These are phyloP conservation scores for Raffaelea albimanens DNA, from an alignment of 2,329 filamentous ascomycete species.

Conservation along the genomic window DNA sequence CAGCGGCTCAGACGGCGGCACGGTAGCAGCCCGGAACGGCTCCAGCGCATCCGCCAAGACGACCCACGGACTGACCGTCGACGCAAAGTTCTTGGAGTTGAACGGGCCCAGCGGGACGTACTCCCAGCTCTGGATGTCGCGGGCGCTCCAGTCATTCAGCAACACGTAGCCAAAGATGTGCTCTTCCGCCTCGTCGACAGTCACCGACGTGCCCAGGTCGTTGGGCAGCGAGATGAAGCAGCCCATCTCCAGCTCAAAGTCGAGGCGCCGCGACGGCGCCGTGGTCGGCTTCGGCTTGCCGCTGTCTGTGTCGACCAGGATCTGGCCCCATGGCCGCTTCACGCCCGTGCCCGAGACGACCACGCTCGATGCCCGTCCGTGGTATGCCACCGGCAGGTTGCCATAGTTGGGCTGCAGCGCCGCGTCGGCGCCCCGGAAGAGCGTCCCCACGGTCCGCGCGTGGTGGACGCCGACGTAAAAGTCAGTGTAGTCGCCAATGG, in stretches of 20 bases:
- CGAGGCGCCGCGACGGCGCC: slow-evolving; percentile 55
- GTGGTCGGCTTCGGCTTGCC: slow-evolving; percentile 51
- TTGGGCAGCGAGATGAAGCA: slow-evolving; percentile 62
- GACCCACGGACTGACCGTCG: slow-evolving; percentile 70
- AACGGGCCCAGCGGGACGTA: slow-evolving; percentile 76
- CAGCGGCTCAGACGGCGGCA: slow-evolving; percentile 23
- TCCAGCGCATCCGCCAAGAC: slow-evolving; percentile 68
- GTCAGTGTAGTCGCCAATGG: slow-evolving; percentile 75
- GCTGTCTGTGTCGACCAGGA: slow-evolving; percentile 55
- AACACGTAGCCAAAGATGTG: slow-evolving; percentile 72
- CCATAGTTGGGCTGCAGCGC: slow-evolving; percentile 75
- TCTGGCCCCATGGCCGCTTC: slow-evolving; percentile 65
- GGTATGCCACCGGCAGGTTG: slow-evolving; percentile 73
- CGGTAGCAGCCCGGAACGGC: slow-evolving; percentile 28
- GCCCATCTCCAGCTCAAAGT: slow-evolving; percentile 74
- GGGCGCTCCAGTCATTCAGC: slow-evolving; percentile 80
- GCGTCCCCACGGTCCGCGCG: slow-evolving; percentile 55
- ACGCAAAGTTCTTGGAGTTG: slow-evolving; percentile 76
- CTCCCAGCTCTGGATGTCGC: slow-evolving; percentile 78
- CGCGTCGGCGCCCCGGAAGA: slow-evolving; percentile 54
- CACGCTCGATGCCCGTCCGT: slow-evolving; percentile 67
- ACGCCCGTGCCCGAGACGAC: slow-evolving; percentile 67
- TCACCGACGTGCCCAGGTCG: slow-evolving; percentile 52
- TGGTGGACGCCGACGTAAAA: slow-evolving; percentile 78
- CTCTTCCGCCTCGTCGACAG: slow-evolving; percentile 55